These are phyloP conservation scores for Colletotrichum godetiae DNA, from an alignment of 2,329 filamentous ascomycete species.

Conservation along the genomic window DNA sequence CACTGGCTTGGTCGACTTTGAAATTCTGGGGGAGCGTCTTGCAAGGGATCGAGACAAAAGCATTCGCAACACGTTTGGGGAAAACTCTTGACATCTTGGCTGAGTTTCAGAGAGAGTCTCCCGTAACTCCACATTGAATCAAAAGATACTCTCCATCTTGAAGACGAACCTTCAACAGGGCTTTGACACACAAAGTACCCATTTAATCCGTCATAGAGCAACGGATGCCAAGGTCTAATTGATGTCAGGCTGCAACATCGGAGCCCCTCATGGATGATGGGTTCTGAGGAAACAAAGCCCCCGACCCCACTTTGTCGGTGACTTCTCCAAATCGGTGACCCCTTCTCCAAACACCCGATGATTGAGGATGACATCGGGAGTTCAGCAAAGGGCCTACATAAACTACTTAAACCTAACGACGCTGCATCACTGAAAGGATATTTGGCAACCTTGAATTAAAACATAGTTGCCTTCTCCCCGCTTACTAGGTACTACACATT, in stretches of 20 bases:
- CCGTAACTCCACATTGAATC: background rate
- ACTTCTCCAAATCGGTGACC: background rate
- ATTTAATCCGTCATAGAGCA: too few relatives aligned
- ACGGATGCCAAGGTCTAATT: too few relatives aligned
- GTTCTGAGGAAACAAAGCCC: background rate
- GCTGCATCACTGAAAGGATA: too few relatives aligned
- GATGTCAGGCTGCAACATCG: too few relatives aligned
- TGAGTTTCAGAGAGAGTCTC: background rate
- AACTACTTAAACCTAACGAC: too few relatives aligned
- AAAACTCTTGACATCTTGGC: background rate
- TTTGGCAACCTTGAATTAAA: too few relatives aligned
- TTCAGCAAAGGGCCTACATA: background rate
- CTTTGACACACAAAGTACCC: too few relatives aligned
- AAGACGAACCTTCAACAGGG: too few relatives aligned
- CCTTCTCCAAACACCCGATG: background rate
- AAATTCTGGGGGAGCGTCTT: background rate
- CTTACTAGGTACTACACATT: too few relatives aligned
- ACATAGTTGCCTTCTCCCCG: too few relatives aligned
- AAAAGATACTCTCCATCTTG: background rate
- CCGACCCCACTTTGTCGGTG: background rate
- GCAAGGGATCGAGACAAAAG: background rate
- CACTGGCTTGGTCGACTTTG: background rate
- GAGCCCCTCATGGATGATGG: too few relatives aligned
- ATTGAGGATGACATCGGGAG: background rate
- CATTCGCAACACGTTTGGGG: background rate